Percentiles rank a stretch among this genome's conserved stretches.
phyloP scores from a whole-genome alignment of 495 filamentous ascomycete genomes.

The Xylaria bambusicola region DNA sequence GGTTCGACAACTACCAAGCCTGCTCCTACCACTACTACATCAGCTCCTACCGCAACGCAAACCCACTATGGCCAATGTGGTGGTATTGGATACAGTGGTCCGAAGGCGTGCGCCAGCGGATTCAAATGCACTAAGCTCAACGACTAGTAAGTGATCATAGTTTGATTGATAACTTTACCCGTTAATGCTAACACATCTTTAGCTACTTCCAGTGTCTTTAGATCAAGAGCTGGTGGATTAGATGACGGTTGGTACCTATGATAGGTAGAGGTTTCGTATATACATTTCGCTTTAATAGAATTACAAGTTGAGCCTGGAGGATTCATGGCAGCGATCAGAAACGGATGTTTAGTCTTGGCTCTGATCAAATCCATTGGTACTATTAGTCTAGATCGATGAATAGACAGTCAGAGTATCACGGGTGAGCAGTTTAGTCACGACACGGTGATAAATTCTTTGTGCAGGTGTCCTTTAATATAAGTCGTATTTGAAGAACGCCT shows the following conservation, averaged over 20 bases:
- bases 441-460: too few species aligned
- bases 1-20: conserved; percentile 2
- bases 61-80: conserved; percentile 47
- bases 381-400: too few species aligned
- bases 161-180: neutral
- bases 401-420: too few species aligned
- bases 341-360: too few species aligned
- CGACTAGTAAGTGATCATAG: conserved; percentile 29
- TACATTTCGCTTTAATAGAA: too few species aligned
- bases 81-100: conserved; percentile 45
- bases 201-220: conserved; percentile 10
- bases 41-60: neutral
- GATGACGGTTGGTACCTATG: too few species aligned
- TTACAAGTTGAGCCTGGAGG: too few species aligned
- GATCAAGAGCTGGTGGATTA: neutral
- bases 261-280: conserved; percentile 5
- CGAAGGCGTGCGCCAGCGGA: conserved; percentile 36
- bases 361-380: too few species aligned
- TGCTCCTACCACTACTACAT: neutral
- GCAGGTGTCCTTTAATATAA: too few species aligned
- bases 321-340: too few species aligned
- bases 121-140: conserved; percentile 34
- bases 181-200: neutral
- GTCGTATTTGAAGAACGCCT: too few species aligned
- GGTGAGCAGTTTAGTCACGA: too few species aligned